Evolutionary conservation across 805 yeast species (phyloP).

Genomic region (Saccharomycopsis microspora): DNA sequence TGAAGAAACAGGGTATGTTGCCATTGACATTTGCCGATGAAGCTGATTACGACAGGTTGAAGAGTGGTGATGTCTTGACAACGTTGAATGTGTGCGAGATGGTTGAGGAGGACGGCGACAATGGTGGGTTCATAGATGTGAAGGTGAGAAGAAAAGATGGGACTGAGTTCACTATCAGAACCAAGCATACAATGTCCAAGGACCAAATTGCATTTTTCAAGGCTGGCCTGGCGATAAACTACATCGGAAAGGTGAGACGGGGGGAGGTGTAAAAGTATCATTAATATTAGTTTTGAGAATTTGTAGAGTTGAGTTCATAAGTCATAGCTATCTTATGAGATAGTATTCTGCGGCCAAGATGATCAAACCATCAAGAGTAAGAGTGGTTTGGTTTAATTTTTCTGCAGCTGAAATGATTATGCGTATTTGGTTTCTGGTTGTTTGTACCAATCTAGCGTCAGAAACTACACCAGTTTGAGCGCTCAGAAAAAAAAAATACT

Average conservation of each 20-base stretch:
- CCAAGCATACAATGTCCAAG: slow-evolving; percentile 93
- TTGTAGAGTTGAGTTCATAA: no score
- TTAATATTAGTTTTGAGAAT: background rate
- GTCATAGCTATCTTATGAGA: no score
- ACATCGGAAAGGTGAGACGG: slow-evolving; percentile 56
- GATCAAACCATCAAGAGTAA: background rate
- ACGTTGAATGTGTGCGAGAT: slow-evolving; percentile 67
- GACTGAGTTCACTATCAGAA: slow-evolving; percentile 50
- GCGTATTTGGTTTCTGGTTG: no score
- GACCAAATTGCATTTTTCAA: slow-evolving; percentile 94
- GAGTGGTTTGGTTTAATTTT: no score
- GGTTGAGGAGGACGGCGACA: slow-evolving; percentile 73
- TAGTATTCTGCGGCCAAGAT: background rate
- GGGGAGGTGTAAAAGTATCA: background rate
- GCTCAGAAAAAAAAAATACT: no score
- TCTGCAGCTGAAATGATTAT: no score
- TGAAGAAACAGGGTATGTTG: slow-evolving; percentile 96
- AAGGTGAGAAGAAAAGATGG: slow-evolving; percentile 71
- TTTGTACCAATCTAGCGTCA: no score
- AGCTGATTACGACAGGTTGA: slow-evolving; percentile 72
- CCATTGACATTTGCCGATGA: slow-evolving; percentile 90
- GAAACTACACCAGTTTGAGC: no score
- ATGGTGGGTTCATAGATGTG: slow-evolving; percentile 70
- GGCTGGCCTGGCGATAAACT: slow-evolving; percentile 95
- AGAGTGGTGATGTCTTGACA: slow-evolving; percentile 67